Evolutionary conservation across 768 basidiomycete genomes (phyloP).

Genomic region (Lentinula detonsa): DNA sequence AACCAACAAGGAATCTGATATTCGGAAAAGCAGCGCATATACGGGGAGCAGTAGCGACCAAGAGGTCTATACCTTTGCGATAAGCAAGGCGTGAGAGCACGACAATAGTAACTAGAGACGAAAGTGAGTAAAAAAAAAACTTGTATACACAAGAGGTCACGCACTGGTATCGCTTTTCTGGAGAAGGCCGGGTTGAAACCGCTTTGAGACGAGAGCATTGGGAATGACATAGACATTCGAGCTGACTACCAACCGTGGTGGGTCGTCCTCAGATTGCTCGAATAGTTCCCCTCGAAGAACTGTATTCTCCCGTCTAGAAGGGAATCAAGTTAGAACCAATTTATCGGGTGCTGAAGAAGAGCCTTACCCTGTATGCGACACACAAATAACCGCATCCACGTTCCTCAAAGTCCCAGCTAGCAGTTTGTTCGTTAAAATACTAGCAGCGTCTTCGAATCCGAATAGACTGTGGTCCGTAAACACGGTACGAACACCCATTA

Average conservation of each 20-base stretch:
- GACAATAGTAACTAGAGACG: constrained; percentile 74
- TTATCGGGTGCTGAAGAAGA: not conserved
- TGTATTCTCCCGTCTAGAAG: constrained; percentile 91
- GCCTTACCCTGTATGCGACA: constrained; percentile 90
- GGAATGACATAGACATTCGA: constrained; percentile 86
- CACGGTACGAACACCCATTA: constrained; percentile 83
- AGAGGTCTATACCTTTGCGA: constrained; percentile 92
- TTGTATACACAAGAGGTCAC: constrained; percentile 13
- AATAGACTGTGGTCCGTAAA: constrained; percentile 98
- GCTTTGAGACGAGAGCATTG: constrained; percentile 81
- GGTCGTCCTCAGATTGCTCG: constrained; percentile 38
- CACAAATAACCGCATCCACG: constrained; percentile 92
- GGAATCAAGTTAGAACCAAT: not conserved
- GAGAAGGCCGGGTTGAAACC: constrained; percentile 65
- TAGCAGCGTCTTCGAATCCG: constrained; percentile 95
- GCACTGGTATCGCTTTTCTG: constrained; percentile 51
- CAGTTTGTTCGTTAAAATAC: constrained; percentile 96
- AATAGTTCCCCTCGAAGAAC: constrained; percentile 81
- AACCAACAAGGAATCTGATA: constrained; percentile 85
- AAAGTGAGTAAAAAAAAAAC: not conserved
- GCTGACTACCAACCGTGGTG: constrained; percentile 39
- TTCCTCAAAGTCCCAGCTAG: constrained; percentile 81
- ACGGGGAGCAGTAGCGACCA: constrained; percentile 86
- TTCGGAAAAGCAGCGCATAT: constrained; percentile 84
- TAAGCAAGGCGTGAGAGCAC: constrained; percentile 88